A percentile compares a stretch with the other conserved stretches of the same genome.
Evolutionary conservation across 805 yeast genomes (phyloP).

Genomic region (Ogataea methanolica): DNA sequence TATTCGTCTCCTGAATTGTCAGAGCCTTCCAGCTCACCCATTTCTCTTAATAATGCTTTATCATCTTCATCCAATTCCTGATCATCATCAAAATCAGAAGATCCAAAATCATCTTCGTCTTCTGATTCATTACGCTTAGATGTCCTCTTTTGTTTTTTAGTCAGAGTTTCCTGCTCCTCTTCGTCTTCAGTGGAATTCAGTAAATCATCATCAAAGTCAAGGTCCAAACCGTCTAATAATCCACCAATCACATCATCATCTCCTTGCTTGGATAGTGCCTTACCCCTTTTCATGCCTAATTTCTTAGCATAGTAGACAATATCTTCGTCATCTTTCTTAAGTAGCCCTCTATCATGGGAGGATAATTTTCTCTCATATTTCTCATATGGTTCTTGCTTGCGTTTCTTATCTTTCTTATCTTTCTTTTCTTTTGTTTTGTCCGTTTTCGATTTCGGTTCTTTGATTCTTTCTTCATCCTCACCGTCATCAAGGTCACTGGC

Average conservation of each 20-base stretch:
- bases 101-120: slow-evolving; percentile 7
- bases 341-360: slow-evolving; percentile 43
- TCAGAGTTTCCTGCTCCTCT: not conserved
- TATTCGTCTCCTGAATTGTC: slow-evolving; percentile 16
- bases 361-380: slow-evolving; percentile 24
- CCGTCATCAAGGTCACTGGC: not conserved
- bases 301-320: slow-evolving; percentile 79
- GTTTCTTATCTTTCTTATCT: slow-evolving; percentile 8
- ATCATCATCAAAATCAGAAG: slow-evolving; percentile 29
- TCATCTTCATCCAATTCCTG: slow-evolving; percentile 30
- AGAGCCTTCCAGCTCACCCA: slow-evolving; percentile 27
- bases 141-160: slow-evolving; percentile 14
- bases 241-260: slow-evolving; percentile 81
- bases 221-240: slow-evolving; percentile 70
- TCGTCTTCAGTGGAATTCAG: not conserved
- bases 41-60: slow-evolving; percentile 25
- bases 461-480: not conserved
- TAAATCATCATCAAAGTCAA: slow-evolving; percentile 31
- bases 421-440: not conserved
- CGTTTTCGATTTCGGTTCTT: slow-evolving; percentile 11
- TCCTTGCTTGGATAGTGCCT: slow-evolving; percentile 43
- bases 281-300: slow-evolving; percentile 60
- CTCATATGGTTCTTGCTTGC: slow-evolving; percentile 7
- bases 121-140: slow-evolving; percentile 16
- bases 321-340: slow-evolving; percentile 67